These are phyloP conservation scores for Aphanocladium album DNA, from an alignment of 2,329 filamentous ascomycete genomes.

Conservation along the genomic window DNA sequence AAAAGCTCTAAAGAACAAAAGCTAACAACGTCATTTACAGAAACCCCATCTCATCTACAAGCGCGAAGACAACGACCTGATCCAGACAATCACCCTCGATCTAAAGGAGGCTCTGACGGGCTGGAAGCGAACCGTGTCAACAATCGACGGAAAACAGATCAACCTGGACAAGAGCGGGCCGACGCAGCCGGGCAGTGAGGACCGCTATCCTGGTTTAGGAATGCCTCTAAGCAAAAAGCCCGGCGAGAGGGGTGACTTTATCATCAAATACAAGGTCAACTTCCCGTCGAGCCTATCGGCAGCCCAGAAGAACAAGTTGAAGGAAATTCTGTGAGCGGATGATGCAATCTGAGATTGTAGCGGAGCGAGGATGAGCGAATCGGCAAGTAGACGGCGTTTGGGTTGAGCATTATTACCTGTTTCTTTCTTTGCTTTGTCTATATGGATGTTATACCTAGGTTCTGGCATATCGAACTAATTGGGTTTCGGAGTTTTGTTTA, in stretches of 20 bases:
- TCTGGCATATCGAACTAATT: background rate
- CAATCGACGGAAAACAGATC: slow-evolving; percentile 87
- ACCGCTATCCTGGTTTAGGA: slow-evolving; percentile 77
- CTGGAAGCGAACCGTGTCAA: slow-evolving; percentile 86
- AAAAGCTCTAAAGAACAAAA: slow-evolving; percentile 33
- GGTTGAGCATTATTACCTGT: background rate
- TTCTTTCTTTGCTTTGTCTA: background rate
- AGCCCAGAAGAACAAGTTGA: slow-evolving; percentile 74
- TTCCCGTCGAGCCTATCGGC: slow-evolving; percentile 76
- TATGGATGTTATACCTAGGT: background rate
- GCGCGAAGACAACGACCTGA: slow-evolving; percentile 83
- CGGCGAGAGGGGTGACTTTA: slow-evolving; percentile 75
- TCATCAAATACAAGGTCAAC: slow-evolving; percentile 87
- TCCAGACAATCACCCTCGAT: slow-evolving; percentile 71
- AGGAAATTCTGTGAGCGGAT: slow-evolving; percentile 61
- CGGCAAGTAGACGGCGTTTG: background rate
- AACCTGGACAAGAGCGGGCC: slow-evolving; percentile 75
- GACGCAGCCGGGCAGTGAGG: slow-evolving; percentile 76
- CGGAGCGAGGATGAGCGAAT: background rate
- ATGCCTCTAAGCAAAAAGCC: slow-evolving; percentile 96
- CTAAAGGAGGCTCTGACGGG: slow-evolving; percentile 94
- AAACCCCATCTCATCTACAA: slow-evolving; percentile 82
- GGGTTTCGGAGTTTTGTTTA: background rate
- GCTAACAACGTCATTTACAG: no score
- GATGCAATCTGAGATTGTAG: background rate